Conservation (phyloP, 2,329 filamentous ascomycete genomes). For the Helicocarpus griseus region DNA sequence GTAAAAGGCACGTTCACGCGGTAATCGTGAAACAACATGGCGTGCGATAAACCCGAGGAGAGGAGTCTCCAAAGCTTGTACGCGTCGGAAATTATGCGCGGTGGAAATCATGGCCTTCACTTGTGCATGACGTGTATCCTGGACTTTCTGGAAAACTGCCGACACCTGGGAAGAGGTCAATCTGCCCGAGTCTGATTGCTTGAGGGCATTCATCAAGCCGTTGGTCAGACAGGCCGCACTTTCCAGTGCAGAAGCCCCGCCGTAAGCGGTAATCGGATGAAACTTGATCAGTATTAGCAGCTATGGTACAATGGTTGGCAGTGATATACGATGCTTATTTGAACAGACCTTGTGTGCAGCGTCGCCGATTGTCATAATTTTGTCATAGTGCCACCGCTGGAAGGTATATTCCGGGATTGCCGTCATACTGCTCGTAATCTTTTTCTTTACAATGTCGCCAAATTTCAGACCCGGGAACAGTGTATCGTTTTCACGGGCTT, state of each 20-base stretch:
- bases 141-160: not conserved
- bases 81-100: not conserved
- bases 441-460: constrained; percentile 24
- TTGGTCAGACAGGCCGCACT: constrained; percentile 8
- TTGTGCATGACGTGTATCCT: not conserved
- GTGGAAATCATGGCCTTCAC: not conserved
- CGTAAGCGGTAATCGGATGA: constrained; percentile 12
- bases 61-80: not conserved
- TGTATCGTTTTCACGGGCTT: not conserved
- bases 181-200: not conserved
- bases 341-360: constrained; percentile 31
- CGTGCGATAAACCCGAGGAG: not conserved
- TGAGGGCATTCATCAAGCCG: not conserved
- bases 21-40: not conserved
- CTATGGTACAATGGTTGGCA: not conserved
- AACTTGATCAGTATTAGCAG: not conserved
- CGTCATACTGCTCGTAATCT: constrained; percentile 16
- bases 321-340: not conserved
- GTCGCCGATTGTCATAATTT: constrained; percentile 34
- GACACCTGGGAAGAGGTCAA: not conserved
- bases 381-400: constrained; percentile 30
- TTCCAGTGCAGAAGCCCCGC: constrained; percentile 16
- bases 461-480: constrained; percentile 14
- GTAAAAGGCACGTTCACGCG: not conserved
- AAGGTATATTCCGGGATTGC: constrained; percentile 30